phyloP scores from a whole-genome alignment of 768 basidiomycete species.

The Lentinula aciculospora region DNA sequence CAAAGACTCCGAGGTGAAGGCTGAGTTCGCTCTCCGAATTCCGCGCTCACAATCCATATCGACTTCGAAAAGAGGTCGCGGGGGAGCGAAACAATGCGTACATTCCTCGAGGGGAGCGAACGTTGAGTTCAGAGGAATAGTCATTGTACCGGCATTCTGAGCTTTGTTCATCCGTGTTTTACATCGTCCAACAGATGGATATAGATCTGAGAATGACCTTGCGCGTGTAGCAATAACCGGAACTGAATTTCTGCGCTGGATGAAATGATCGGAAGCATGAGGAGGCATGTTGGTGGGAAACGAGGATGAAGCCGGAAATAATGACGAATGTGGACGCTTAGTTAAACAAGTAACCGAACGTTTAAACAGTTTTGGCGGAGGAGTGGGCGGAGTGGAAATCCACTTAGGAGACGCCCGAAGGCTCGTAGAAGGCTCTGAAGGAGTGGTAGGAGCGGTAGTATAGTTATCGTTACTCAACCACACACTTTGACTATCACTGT shows the following conservation, averaged over 20 bases:
- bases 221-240: slow-evolving; percentile 26
- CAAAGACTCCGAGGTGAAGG: neutral
- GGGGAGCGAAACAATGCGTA: neutral
- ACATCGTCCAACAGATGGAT: neutral
- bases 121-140: neutral
- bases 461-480: slow-evolving; percentile 8
- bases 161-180: neutral
- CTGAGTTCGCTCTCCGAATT: neutral
- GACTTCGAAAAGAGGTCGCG: slow-evolving; percentile 4
- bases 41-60: neutral
- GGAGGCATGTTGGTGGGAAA: slow-evolving; percentile 36
- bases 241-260: slow-evolving; percentile 37
- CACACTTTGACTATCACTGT: neutral
- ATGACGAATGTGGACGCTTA: slow-evolving; percentile 22
- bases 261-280: slow-evolving; percentile 20
- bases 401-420: slow-evolving; percentile 36
- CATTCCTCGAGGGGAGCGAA: neutral
- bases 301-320: slow-evolving; percentile 37
- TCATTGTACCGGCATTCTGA: neutral
- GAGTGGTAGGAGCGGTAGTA: slow-evolving; percentile 18
- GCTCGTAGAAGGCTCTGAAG: slow-evolving; percentile 9
- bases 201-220: neutral
- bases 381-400: slow-evolving; percentile 56
- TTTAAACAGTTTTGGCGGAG: slow-evolving; percentile 37
- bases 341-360: slow-evolving; percentile 29